phyloP scores from a whole-genome alignment of 2,329 filamentous ascomycete genomes.

The Ampelomyces quisqualis region DNA sequence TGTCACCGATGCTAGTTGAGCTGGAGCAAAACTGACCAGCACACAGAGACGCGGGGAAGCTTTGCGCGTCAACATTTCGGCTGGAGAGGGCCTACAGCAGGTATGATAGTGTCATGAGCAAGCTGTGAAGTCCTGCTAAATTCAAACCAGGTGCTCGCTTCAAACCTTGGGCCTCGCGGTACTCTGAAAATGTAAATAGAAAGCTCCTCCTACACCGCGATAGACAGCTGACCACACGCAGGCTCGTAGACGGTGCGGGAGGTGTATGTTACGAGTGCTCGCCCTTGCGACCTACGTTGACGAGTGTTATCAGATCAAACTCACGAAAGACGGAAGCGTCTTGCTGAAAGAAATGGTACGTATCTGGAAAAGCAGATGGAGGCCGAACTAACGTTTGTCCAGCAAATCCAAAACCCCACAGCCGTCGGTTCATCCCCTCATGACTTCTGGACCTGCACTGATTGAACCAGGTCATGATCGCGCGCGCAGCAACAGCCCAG shows the following conservation, averaged over 20 bases:
- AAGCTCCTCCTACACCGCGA: conserved; percentile 43
- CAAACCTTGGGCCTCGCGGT: conserved; percentile 88
- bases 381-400: conserved; percentile 12
- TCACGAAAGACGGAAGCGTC: conserved; percentile 98
- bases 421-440: conserved; percentile 60
- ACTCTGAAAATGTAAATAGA: conserved; percentile 98
- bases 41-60: conserved; percentile 90
- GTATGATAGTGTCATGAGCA: conserved; percentile 40
- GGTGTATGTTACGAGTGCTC: conserved; percentile 46
- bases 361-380: conserved; percentile 7
- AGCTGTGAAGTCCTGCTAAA: conserved; percentile 6
- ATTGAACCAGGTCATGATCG: conserved; percentile 62
- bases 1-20: conserved; percentile 48
- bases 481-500: conserved; percentile 86
- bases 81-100: conserved; percentile 74
- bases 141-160: conserved; percentile 79
- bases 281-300: conserved; percentile 15
- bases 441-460: conserved; percentile 4
- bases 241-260: conserved; percentile 64
- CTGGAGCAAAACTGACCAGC: conserved; percentile 51
- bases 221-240: conserved; percentile 38
- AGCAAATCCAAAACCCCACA: conserved; percentile 97
- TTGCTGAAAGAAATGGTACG: conserved; percentile 65
- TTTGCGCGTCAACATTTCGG: conserved; percentile 93
- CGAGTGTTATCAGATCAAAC: conserved; percentile 70